Base-by-base conservation (phyloP, 2,329 filamentous ascomycete species). In the Aspergillus pseudoglaucus region DNA sequence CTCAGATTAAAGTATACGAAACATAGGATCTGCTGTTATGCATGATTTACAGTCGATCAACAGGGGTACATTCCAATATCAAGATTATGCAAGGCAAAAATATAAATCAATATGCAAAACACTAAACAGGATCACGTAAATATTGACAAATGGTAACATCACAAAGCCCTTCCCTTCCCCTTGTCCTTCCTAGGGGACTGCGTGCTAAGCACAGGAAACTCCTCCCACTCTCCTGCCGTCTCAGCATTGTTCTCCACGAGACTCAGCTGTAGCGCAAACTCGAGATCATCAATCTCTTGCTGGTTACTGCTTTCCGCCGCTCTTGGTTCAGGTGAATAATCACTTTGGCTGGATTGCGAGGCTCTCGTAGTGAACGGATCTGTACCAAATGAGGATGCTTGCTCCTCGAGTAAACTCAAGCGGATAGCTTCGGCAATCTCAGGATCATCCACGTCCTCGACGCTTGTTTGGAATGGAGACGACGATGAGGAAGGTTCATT, bases 391-490 rank as follows among this genome's bases (percentile, higher is more conserved):
- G 43, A 23, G 38, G n/a, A 25, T n/a, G 58, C 23, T 3, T 53
- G 48, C 17, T 69, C 61, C 25, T 71, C 66, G 14, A 73, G 62
- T 39, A 75, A 56, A 52, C 73, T 76, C 23, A 80, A 69, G 12
- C 80, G 77, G 46, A 84, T 83, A 0, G 81, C 81, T 66, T 84
- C 80, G 3, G 80, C 80, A 17, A 84, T 73, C 32, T 84, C 80
- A 3, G 76, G 74, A 47, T 81, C 79, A 3, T 78, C 58, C 30
- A 77, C 73, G 32, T 77, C 73, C 15, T 77, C 72, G 0, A 69
- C 63, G 12, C 72, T 63, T 47, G 68, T 55, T 27, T 66, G 59
- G 42, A 55, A 61, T 0, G 65, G 65, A 9, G 67, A 68, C 2
- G 66, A 69, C 7, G 63, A 67, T 6, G 65, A 66, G 1, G 66